Conservation (phyloP, 805 yeast species). For the Ogataea allantospora region DNA sequence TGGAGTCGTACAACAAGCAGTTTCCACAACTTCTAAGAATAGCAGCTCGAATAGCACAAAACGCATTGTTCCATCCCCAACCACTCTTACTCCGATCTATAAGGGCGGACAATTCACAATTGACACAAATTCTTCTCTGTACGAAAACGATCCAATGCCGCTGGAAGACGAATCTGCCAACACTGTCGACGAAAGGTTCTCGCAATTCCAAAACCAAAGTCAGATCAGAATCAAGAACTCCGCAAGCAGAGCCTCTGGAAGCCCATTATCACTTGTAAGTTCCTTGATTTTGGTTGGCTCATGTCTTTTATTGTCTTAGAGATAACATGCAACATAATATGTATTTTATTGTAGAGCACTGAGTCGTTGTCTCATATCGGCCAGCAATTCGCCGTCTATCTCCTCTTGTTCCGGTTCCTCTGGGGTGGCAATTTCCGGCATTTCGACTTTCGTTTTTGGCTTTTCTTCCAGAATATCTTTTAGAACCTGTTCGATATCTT, state of each 20-base stretch:
- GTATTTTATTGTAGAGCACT: conserved; percentile 64
- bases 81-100: conserved; percentile 3
- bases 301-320: conserved; percentile 21
- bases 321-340: background rate
- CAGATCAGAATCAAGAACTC: conserved; percentile 10
- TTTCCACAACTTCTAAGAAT: background rate
- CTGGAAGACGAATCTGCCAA: background rate
- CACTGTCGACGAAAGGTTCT: conserved; percentile 13
- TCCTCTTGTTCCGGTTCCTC: conserved; percentile 37
- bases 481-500: conserved; percentile 61
- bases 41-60: background rate
- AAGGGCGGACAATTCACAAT: conserved; percentile 1
- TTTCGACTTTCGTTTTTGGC: conserved; percentile 28
- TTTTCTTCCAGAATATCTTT: conserved; percentile 42
- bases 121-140: background rate
- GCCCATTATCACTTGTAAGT: conserved; percentile 22
- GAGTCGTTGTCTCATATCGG: conserved; percentile 86
- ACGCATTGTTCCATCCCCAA: background rate
- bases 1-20: background rate
- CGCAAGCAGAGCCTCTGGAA: conserved; percentile 11
- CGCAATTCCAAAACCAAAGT: conserved; percentile 19
- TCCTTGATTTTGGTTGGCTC: conserved; percentile 23
- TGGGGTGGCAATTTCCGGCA: conserved; percentile 22
- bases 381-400: conserved; percentile 72
- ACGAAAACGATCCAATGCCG: too few species aligned